Evolutionary conservation across 768 basidiomycete species (phyloP), one percentile per base, ranked within the genome.

Genomic region (Mycena venus): DNA sequence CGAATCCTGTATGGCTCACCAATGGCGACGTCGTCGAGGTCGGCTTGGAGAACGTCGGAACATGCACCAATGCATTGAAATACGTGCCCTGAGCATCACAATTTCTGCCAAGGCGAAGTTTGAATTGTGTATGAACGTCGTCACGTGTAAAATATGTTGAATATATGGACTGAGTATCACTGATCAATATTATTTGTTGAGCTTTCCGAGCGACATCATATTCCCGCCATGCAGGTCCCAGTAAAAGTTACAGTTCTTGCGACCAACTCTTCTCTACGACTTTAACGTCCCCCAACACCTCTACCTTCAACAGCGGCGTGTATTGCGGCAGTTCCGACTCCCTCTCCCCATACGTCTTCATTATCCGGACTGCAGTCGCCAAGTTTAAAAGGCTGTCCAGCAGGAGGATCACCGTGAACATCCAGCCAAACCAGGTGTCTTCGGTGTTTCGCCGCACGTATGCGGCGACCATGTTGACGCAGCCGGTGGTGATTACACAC

Each of bases 11-110:
- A 25, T 81, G 80, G 80, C 60, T 81, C 61, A 64, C 61, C 7
- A 70, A 81, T 56, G 80, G 80, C 38, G 80, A 81, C 74, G 77
- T 79, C 11, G 80, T 81, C 15, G 80, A 81, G 49, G 79, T 81
- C 27, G 80, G 80, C 5, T 44, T 81, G 68, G 79, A 79, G 53
- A 79, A 79, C 44, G 79, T 81, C 29, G 80, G 80, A 12, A 80
- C 80, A n/a, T 80, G 80, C 47, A 80, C 78, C 21, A 80, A 80
- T 66, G 59, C 73, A 4, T 27, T 51, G 49, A 27, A 23, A n/a
- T n/a, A n/a, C n/a, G n/a, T n/a, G n/a, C n/a, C n/a, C n/a, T n/a
- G n/a, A n/a, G n/a, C n/a, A n/a, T n/a, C n/a, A n/a, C n/a, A n/a
- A n/a, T n/a, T n/a, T n/a, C n/a, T n/a, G n/a, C n/a, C n/a, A n/a